Conservation (phyloP, 2,329 filamentous ascomycete genomes). For the Fusarium transvaalense region DNA sequence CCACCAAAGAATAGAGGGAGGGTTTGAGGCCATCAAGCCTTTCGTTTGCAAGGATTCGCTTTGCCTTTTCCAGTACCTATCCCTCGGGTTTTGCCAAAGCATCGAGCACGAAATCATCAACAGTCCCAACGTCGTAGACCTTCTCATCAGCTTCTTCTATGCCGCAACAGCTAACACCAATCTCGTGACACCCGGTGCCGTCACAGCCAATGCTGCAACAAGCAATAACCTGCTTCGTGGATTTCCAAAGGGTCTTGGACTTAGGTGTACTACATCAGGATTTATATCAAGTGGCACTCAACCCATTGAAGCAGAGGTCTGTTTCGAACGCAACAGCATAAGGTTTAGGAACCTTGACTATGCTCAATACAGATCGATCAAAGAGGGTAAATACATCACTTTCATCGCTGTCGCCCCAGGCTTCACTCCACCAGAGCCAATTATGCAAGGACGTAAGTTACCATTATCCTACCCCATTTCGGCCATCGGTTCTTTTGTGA, state of each 20-base stretch:
- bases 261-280: slow-evolving; percentile 51
- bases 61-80: slow-evolving; percentile 90
- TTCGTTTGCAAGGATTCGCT: slow-evolving; percentile 82
- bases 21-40: slow-evolving; percentile 79
- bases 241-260: slow-evolving; percentile 58
- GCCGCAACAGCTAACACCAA: too few species aligned
- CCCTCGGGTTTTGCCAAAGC: slow-evolving; percentile 84
- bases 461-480: not conserved
- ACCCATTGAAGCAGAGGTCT: slow-evolving; percentile 25
- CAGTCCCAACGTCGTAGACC: slow-evolving; percentile 85
- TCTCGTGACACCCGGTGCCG: too few species aligned
- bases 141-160: slow-evolving; percentile 87
- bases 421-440: not conserved
- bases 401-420: slow-evolving; percentile 17
- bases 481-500: not conserved
- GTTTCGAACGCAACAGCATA: slow-evolving; percentile 29
- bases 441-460: slow-evolving; percentile 31
- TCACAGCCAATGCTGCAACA: slow-evolving; percentile 70
- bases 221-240: slow-evolving; percentile 55
- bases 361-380: slow-evolving; percentile 28
- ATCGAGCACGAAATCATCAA: slow-evolving; percentile 86
- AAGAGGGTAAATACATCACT: slow-evolving; percentile 36
- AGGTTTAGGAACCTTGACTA: slow-evolving; percentile 31
- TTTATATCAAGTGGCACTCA: not conserved
- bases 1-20: slow-evolving; percentile 73